Conservation (phyloP, 2,329 filamentous ascomycete species). For the Alternaria dauci region DNA sequence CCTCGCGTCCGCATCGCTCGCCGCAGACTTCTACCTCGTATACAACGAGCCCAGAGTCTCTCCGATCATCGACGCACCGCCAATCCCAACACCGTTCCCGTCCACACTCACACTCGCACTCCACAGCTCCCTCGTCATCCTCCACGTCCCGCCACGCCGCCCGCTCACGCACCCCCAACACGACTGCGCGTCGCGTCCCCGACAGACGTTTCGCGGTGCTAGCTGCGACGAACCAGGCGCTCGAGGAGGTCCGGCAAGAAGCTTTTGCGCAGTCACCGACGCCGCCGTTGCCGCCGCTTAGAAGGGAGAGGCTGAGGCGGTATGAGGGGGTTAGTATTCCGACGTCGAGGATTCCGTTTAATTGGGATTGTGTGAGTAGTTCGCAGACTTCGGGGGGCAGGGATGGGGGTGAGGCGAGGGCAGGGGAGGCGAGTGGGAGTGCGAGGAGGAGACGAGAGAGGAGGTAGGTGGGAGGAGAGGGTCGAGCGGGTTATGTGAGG, state of each 20-base stretch:
- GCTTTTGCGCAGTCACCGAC: constrained; percentile 48
- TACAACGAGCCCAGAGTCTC: constrained; percentile 24
- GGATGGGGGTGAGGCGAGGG: neutral
- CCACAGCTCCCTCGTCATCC: constrained; percentile 10
- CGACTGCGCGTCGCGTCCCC: constrained; percentile 43
- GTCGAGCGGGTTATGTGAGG: no score
- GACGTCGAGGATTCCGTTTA: constrained; percentile 44
- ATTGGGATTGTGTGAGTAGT: constrained; percentile 50
- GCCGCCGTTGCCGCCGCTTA: constrained; percentile 29
- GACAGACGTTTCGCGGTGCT: constrained; percentile 51
- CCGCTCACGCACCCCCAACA: constrained; percentile 46
- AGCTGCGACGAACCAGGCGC: constrained; percentile 48
- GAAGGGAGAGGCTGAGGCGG: constrained; percentile 39
- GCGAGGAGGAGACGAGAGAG: constrained; percentile 29
- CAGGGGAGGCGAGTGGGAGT: constrained; percentile 29
- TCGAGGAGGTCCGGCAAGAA: constrained; percentile 47
- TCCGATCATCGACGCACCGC: constrained; percentile 32
- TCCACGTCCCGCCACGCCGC: constrained; percentile 35
- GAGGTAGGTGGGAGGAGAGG: neutral
- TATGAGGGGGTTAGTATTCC: constrained; percentile 45
- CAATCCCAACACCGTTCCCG: constrained; percentile 41
- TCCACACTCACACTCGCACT: constrained; percentile 31
- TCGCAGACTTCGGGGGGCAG: constrained; percentile 41
- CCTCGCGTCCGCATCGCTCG: constrained; percentile 35
- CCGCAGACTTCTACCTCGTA: constrained; percentile 11